Conservation (phyloP, 805 yeast genomes). For the Groenewaldozyma tartarivorans region DNA sequence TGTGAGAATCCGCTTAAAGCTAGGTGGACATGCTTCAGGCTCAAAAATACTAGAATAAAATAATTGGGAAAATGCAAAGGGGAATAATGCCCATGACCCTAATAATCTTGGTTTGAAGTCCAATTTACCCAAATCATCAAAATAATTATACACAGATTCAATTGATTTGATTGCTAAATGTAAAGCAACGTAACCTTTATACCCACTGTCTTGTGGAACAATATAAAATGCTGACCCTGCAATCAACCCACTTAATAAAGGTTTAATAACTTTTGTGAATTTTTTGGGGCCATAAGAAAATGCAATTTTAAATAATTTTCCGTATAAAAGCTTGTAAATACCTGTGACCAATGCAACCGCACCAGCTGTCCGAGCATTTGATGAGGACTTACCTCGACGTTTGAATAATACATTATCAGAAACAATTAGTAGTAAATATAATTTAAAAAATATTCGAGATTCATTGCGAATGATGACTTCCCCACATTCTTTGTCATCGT, state of each 20-base stretch:
- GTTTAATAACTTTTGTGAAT: slow-evolving; percentile 6
- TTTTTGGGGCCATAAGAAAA: slow-evolving; percentile 5
- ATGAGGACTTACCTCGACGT: slow-evolving; percentile 5
- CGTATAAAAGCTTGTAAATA: slow-evolving; percentile 11
- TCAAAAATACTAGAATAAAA: slow-evolving; percentile 27
- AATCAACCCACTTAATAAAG: slow-evolving; percentile 18
- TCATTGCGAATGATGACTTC: slow-evolving; percentile 17
- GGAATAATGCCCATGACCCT: slow-evolving; percentile 33
- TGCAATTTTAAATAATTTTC: slow-evolving; percentile 1
- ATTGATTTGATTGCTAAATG: slow-evolving; percentile 26
- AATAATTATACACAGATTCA: slow-evolving; percentile 27
- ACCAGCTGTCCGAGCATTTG: slow-evolving; percentile 7
- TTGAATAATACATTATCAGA: slow-evolving; percentile 8
- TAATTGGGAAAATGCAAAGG: slow-evolving; percentile 31
- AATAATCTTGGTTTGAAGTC: slow-evolving; percentile 28
- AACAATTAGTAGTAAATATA: slow-evolving; percentile 13
- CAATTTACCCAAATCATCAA: slow-evolving; percentile 27
- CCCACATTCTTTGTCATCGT: slow-evolving; percentile 8
- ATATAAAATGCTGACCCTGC: slow-evolving; percentile 20
- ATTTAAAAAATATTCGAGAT: slow-evolving; percentile 15
- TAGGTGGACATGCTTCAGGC: slow-evolving; percentile 27
- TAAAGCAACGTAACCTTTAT: slow-evolving; percentile 25
- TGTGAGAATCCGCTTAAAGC: slow-evolving; percentile 24
- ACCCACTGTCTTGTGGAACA: slow-evolving; percentile 20
- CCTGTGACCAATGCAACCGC: slow-evolving; percentile 13